Evolutionary conservation across 2,329 filamentous ascomycete genomes (phyloP).

Genomic region (Neoascochyta sp.): DNA sequence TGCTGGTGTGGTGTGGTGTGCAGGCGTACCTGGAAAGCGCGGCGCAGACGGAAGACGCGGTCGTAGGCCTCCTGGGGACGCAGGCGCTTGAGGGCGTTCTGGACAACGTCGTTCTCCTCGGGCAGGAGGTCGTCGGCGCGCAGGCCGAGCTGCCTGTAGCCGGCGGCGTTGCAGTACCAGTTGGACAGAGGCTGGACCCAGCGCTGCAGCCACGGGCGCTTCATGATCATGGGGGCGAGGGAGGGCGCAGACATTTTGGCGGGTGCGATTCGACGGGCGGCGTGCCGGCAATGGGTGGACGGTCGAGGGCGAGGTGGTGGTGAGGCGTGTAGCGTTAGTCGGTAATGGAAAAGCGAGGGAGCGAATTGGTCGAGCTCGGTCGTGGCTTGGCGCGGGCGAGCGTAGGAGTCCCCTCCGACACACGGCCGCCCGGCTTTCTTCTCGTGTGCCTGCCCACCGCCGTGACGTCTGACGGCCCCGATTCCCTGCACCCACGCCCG

Average conservation of each 20-base stretch:
- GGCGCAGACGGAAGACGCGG: conserved; percentile 93
- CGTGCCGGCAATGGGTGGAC: conserved; percentile 21
- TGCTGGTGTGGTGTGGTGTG: not conserved
- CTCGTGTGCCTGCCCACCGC: conserved; percentile 2
- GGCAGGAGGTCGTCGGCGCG: conserved; percentile 89
- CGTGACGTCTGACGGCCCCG: conserved; percentile 11
- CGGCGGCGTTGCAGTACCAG: conserved; percentile 86
- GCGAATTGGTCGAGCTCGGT: conserved; percentile 4
- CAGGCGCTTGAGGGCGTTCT: conserved; percentile 86
- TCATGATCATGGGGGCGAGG: conserved; percentile 71
- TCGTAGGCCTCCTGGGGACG: conserved; percentile 89
- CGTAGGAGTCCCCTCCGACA: conserved; percentile 6
- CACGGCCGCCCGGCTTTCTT: conserved; percentile 2
- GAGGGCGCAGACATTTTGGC: conserved; percentile 65
- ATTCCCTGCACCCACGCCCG: conserved; percentile 3
- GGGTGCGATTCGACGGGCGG: conserved; percentile 21
- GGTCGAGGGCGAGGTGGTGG: conserved; percentile 6
- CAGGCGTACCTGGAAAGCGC: conserved; percentile 85
- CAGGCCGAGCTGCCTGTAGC: conserved; percentile 90
- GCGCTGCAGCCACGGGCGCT: conserved; percentile 80
- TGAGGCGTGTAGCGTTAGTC: conserved; percentile 7
- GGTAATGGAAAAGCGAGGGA: not conserved
- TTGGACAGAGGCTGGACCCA: conserved; percentile 76
- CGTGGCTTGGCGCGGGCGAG: conserved; percentile 3
- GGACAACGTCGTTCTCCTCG: conserved; percentile 84